These are phyloP conservation scores for Phylloporus scabripes DNA, from an alignment of 768 basidiomycete species.

Conservation along the genomic window DNA sequence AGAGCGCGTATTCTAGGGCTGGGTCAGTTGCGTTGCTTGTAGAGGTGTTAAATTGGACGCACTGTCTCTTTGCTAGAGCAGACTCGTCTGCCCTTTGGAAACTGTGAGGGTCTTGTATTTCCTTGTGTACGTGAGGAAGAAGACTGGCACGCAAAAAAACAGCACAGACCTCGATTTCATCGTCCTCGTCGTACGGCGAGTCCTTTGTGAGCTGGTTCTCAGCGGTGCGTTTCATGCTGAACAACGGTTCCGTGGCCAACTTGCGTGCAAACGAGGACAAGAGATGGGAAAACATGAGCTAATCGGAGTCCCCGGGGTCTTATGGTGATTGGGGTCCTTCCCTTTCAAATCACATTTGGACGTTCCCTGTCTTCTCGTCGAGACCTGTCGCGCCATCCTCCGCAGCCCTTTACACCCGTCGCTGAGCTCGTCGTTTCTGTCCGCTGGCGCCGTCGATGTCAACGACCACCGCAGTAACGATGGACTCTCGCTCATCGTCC, in stretches of 20 bases:
- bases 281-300: slow-evolving; percentile 18
- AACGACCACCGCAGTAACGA: slow-evolving; percentile 46
- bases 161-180: slow-evolving; percentile 28
- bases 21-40: slow-evolving; percentile 6
- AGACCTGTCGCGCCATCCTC: neutral
- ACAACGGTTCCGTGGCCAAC: neutral
- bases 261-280: neutral
- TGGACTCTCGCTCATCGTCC: slow-evolving; percentile 65
- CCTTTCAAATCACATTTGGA: neutral
- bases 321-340: slow-evolving; percentile 7
- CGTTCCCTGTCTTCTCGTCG: neutral
- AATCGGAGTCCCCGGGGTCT: slow-evolving; percentile 19
- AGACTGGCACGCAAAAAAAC: neutral
- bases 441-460: slow-evolving; percentile 40
- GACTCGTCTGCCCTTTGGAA: slow-evolving; percentile 60
- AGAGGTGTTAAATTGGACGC: slow-evolving; percentile 19
- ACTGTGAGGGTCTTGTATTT: slow-evolving; percentile 36
- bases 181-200: slow-evolving; percentile 35
- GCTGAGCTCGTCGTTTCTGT: slow-evolving; percentile 4
- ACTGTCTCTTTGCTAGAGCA: slow-evolving; percentile 53
- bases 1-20: slow-evolving; percentile 55
- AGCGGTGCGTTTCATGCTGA: slow-evolving; percentile 67
- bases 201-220: slow-evolving; percentile 67
- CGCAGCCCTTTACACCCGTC: slow-evolving; percentile 1
- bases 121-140: slow-evolving; percentile 30